A percentile compares a stretch with the other conserved stretches of the same genome.
Conservation (phyloP, 1,139 yeast species). For the Lodderomyces theae region DNA sequence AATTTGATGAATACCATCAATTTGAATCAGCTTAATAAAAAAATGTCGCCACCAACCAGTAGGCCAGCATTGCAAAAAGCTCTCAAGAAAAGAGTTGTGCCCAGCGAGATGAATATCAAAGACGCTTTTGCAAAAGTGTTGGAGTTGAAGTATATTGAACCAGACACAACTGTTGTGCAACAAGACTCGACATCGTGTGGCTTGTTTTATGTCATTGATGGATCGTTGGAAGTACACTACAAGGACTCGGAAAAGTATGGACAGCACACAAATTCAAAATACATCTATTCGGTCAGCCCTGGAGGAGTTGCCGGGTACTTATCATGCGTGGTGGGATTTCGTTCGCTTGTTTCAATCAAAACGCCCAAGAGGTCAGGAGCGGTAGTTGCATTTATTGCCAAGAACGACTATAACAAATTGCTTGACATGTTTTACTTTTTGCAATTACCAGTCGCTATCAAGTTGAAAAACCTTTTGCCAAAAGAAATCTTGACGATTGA, state of each 20-base stretch:
- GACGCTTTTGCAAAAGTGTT: conserved; percentile 63
- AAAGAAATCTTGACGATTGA: conserved; percentile 72
- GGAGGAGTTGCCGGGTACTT: conserved; percentile 91
- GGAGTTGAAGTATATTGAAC: conserved; percentile 52
- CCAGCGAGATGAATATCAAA: conserved; percentile 35
- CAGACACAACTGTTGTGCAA: conserved; percentile 56
- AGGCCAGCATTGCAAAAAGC: neutral
- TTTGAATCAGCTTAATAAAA: conserved; percentile 6
- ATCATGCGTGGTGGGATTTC: conserved; percentile 75
- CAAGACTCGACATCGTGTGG: conserved; percentile 73
- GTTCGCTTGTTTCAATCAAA: conserved; percentile 69
- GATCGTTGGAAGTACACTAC: conserved; percentile 62
- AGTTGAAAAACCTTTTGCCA: conserved; percentile 64
- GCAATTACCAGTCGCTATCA: conserved; percentile 73
- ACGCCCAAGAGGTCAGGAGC: conserved; percentile 53
- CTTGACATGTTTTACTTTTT: conserved; percentile 76
- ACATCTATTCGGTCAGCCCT: conserved; percentile 56
- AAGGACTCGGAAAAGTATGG: conserved; percentile 22
- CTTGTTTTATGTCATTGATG: conserved; percentile 74
- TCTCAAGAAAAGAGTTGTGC: conserved; percentile 4
- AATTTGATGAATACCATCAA: conserved; percentile 13
- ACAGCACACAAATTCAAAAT: conserved; percentile 14
- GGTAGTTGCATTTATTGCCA: conserved; percentile 71
- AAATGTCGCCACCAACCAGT: conserved; percentile 1
- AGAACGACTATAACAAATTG: conserved; percentile 58